phyloP scores from a whole-genome alignment of 352 stramenopile genomes.

The Pythium pectinolyticum region DNA sequence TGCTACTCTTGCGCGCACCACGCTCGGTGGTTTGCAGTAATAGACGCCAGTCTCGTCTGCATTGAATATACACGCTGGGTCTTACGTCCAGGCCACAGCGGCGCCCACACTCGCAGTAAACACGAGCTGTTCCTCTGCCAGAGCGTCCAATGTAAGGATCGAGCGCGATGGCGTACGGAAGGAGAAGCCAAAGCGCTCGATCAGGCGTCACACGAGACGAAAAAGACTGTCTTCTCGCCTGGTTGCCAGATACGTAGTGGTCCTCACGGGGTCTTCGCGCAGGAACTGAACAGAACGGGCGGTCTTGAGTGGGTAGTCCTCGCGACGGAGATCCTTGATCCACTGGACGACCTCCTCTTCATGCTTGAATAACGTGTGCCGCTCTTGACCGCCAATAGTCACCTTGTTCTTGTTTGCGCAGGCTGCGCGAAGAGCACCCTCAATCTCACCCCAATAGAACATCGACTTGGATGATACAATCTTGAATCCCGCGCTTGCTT shows the following conservation, averaged over 20 bases:
- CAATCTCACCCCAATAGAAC: slow-evolving; percentile 1
- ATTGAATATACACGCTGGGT: slow-evolving; percentile 16
- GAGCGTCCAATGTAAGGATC: slow-evolving; percentile 13
- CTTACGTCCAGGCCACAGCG: slow-evolving; percentile 8
- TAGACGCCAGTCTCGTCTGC: slow-evolving; percentile 27
- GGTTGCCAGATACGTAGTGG: slow-evolving; percentile 11
- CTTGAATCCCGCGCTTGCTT: not conserved
- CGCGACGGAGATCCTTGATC: slow-evolving; percentile 27
- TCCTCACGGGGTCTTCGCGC: slow-evolving; percentile 17
- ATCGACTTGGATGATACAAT: not conserved
- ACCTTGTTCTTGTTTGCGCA: slow-evolving; percentile 7
- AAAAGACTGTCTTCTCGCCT: slow-evolving; percentile 16
- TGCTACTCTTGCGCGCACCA: slow-evolving; percentile 23
- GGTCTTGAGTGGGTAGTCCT: slow-evolving; percentile 28
- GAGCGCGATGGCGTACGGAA: slow-evolving; percentile 23
- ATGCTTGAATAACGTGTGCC: slow-evolving; percentile 6
- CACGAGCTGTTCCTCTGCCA: slow-evolving; percentile 14
- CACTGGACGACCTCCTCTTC: slow-evolving; percentile 27
- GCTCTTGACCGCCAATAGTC: slow-evolving; percentile 7
- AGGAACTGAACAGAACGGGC: slow-evolving; percentile 23
- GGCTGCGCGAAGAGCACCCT: not conserved
- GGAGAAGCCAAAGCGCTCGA: slow-evolving; percentile 18
- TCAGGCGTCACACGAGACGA: slow-evolving; percentile 17
- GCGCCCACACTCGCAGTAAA: slow-evolving; percentile 3
- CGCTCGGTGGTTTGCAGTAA: slow-evolving; percentile 18